Base-by-base conservation (phyloP, 2,329 filamentous ascomycete genomes). In the Aspergillus felis region DNA sequence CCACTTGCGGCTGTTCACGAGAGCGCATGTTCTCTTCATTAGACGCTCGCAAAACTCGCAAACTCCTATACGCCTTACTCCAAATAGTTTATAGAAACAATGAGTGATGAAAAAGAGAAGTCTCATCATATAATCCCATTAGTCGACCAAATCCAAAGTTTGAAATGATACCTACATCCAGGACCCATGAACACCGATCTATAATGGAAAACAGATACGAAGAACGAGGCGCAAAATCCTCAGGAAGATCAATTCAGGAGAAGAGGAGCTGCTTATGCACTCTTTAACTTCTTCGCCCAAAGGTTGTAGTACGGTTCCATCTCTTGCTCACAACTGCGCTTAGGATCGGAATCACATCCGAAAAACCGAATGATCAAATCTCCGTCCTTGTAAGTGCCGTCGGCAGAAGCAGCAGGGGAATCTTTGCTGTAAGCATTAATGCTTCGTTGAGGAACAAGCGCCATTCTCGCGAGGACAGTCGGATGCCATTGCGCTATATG, bases 401-500 rank as follows among this genome's bases (percentile, higher is more conserved):
- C 87, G 35, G 66, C 62, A 6, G 66, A 64, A 8, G 73, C 71
- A 20, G 66, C 69, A 4, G 63, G 61, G 5, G 76, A 77, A 53
- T 77, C 74, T 48, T 72, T 71, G 60, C 82, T 87, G 74, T 97
- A 97, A 0, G 90, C 84, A 69, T 96, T 96, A 71, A 99, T 78
- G 35, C 83, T 81, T 53, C 88, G 84, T 75, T 99, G 94, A 2
- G 93, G 92, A n/a, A 99, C 82, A 24, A 99, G 81, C 1, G 90
- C 92, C 60, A 97, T 79, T 71, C 92, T 94, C 41, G 93, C 91
- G 10, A 99, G 84, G 48, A 99, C 88, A 0, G 94, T 99, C 28
- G 93, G 92, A 71, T 99, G 94, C 95, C 94, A 99, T 80, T 96
- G 93, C 35, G 91, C 86, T 64, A 93, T 89, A 71, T 94, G 90